A percentile compares a stretch with the other conserved stretches of the same genome.
These are phyloP conservation scores for Trifolium repens DNA, from an alignment of 306 rosid genomes.

Conservation along the genomic window DNA sequence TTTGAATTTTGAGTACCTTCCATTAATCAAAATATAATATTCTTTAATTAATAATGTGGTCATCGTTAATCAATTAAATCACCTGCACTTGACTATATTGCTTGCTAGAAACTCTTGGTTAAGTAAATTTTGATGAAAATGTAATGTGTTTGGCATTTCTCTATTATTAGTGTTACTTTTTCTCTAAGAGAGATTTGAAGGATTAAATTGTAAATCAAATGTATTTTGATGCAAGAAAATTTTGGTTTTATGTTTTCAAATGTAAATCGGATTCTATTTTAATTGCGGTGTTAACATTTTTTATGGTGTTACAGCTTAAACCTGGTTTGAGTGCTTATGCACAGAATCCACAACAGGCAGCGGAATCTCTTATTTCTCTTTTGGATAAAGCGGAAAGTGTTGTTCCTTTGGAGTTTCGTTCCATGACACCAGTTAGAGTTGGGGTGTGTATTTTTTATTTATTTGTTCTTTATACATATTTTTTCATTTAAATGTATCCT, in stretches of 20 bases:
- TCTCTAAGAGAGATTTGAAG: background rate
- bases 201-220: background rate
- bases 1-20: background rate
- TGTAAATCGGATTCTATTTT: background rate
- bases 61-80: background rate
- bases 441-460: conserved; percentile 58
- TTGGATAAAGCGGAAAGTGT: conserved; percentile 70
- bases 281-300: background rate
- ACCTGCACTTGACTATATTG: background rate
- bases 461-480: background rate
- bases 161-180: background rate
- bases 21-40: conserved; percentile 13
- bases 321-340: conserved; percentile 89
- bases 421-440: conserved; percentile 82
- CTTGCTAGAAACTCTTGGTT: background rate
- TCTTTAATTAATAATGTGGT: background rate
- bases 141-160: conserved; percentile 16
- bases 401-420: conserved; percentile 68
- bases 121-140: background rate
- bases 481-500: conserved; percentile 9
- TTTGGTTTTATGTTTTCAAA: background rate
- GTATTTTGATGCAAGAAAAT: background rate
- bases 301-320: conserved; percentile 45
- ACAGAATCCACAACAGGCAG: conserved; percentile 64
- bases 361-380: conserved; percentile 66